Percentiles rank a stretch among this genome's conserved stretches.
phyloP scores from a whole-genome alignment of 1,139 yeast species.

The Lodderomyces elongisporus region DNA sequence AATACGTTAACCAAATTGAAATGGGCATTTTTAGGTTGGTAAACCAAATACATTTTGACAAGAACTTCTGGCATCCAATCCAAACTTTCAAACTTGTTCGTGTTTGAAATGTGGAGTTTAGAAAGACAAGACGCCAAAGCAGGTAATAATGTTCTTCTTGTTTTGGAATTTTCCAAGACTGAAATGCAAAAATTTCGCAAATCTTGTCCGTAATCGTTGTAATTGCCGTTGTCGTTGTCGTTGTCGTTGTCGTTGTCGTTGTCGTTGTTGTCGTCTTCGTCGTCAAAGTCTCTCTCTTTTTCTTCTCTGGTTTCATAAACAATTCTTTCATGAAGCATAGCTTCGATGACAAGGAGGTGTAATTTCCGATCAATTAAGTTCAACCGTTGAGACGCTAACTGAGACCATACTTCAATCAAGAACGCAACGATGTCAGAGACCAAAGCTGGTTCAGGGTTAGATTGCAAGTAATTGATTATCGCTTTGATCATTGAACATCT shows the following conservation, averaged over 20 bases:
- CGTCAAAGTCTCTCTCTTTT: too few relatives aligned
- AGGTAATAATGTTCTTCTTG: slow-evolving; percentile 70
- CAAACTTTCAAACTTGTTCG: slow-evolving; percentile 31
- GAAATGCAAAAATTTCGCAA: slow-evolving; percentile 38
- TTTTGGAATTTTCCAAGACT: slow-evolving; percentile 47
- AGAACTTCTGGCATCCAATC: slow-evolving; percentile 55
- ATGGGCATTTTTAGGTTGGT: slow-evolving; percentile 52
- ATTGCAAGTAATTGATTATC: slow-evolving; percentile 11
- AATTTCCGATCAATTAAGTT: slow-evolving; percentile 61
- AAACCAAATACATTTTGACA: slow-evolving; percentile 39
- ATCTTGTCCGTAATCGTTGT: too few relatives aligned
- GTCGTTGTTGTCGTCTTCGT: too few relatives aligned
- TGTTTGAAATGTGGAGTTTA: slow-evolving; percentile 30
- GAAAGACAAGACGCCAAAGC: slow-evolving; percentile 43
- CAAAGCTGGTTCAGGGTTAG: background rate
- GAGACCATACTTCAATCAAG: slow-evolving; percentile 50
- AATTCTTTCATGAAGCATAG: slow-evolving; percentile 28
- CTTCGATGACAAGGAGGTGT: slow-evolving; percentile 51
- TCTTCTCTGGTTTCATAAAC: slow-evolving; percentile 3
- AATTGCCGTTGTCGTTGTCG: too few relatives aligned
- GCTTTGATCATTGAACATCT: slow-evolving; percentile 22
- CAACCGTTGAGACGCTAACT: slow-evolving; percentile 41
- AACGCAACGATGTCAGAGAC: slow-evolving; percentile 23
- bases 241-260: too few relatives aligned
- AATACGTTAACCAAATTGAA: slow-evolving; percentile 60